Conservation (phyloP, 345 rosid genomes). For the Lumnitzera littorea region DNA sequence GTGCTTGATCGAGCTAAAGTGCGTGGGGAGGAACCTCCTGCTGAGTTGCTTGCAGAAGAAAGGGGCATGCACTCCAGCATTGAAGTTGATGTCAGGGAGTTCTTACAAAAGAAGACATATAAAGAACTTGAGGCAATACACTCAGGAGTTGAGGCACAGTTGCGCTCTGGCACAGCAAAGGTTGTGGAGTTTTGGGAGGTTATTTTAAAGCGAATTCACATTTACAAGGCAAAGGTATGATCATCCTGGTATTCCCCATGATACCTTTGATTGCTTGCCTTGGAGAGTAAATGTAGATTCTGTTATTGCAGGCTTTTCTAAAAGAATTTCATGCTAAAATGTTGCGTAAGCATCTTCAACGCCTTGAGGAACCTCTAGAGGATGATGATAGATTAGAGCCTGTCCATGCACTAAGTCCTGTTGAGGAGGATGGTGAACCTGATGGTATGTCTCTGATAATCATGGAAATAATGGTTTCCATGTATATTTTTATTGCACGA, state of each 20-base stretch:
- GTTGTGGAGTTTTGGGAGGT: conserved; percentile 99
- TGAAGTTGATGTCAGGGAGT: conserved; percentile 70
- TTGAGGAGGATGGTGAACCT: conserved; percentile 44
- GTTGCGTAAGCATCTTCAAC: conserved; percentile 67
- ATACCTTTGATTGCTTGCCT: background rate
- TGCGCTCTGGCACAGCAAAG: conserved; percentile 86
- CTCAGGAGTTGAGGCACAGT: conserved; percentile 63
- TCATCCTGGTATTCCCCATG: background rate
- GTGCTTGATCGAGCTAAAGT: conserved; percentile 87
- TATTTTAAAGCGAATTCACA: conserved; percentile 77
- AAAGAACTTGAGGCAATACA: conserved; percentile 60
- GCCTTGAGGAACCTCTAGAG: conserved; percentile 61
- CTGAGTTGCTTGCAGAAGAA: conserved; percentile 86
- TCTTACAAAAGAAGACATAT: conserved; percentile 75
- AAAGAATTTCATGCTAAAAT: conserved; percentile 86
- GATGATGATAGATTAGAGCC: conserved; percentile 36
- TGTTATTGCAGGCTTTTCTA: conserved; percentile 64
- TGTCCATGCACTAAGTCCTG: conserved; percentile 25
- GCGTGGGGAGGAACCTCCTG: conserved; percentile 93
- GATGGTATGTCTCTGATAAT: conserved; percentile 17
- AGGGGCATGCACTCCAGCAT: conserved; percentile 87
- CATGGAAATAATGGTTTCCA: background rate
- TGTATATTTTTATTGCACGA: conserved; percentile 5
- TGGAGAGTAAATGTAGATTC: conserved; percentile 7
- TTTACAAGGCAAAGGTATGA: conserved; percentile 90